Evolutionary conservation across 352 stramenopile genomes (phyloP).

Genomic region (Pythium insidiosum): DNA sequence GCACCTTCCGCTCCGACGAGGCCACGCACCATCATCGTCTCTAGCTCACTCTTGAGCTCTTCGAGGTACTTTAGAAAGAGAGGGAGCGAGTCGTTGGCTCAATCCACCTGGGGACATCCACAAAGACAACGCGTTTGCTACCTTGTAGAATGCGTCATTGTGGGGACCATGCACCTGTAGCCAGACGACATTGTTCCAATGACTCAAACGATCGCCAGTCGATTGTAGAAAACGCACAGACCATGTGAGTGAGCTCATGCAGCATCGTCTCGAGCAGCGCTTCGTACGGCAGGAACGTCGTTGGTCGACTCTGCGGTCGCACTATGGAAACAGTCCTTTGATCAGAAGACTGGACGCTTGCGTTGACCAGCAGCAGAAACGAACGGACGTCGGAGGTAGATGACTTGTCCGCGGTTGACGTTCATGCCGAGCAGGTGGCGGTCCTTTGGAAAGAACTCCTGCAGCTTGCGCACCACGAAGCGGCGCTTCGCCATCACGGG

Average conservation of each 20-base stretch:
- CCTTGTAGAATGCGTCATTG: constrained; percentile 61
- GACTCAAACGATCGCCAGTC: neutral
- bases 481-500: constrained; percentile 40
- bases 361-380: neutral
- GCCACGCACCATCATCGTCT: constrained; percentile 42
- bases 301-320: constrained; percentile 19
- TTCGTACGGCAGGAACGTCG: constrained; percentile 39
- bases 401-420: constrained; percentile 60
- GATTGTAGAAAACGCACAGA: constrained; percentile 5
- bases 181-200: neutral
- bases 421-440: constrained; percentile 65
- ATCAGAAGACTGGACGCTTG: neutral
- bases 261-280: constrained; percentile 61
- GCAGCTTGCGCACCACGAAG: constrained; percentile 43
- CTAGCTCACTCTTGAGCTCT: constrained; percentile 50
- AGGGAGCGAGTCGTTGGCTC: no score
- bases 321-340: constrained; percentile 16
- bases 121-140: no score
- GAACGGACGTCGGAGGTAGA: constrained; percentile 52
- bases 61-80: constrained; percentile 27
- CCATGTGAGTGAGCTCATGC: constrained; percentile 69
- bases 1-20: constrained; percentile 34
- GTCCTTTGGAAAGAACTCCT: constrained; percentile 69
- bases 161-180: constrained; percentile 40
- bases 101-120: no score